Evolutionary conservation across 441 rosid species (phyloP).

Genomic region (Brassica hybrid): DNA sequence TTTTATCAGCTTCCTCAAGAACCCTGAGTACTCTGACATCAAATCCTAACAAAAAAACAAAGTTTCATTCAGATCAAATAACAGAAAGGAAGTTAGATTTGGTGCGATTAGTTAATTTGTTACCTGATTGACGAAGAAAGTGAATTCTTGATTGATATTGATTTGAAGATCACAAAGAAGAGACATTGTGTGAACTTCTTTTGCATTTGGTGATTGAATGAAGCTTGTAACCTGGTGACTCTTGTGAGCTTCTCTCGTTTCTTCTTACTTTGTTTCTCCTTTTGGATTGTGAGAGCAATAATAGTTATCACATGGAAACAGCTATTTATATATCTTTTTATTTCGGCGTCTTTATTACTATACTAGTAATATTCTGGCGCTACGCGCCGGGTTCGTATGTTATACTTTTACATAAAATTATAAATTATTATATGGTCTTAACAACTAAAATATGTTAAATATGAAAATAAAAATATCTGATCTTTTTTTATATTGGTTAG

Average conservation of each 20-base stretch:
- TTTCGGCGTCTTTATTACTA: not conserved
- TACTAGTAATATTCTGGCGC: too few relatives aligned
- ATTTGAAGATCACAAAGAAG: conserved; percentile 58
- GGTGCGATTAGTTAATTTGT: not conserved
- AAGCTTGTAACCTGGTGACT: not conserved
- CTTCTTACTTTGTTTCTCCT: conserved; percentile 25
- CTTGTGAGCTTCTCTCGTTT: conserved; percentile 28
- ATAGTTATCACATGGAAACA: conserved; percentile 42
- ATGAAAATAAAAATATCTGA: too few relatives aligned
- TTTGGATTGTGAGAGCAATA: conserved; percentile 41
- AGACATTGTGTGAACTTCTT: conserved; percentile 49
- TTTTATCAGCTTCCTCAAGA: conserved; percentile 59
- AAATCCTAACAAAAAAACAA: conserved; percentile 48
- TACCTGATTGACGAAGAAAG: conserved; percentile 71
- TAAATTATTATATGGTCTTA: too few relatives aligned
- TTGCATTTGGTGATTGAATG: conserved; percentile 48
- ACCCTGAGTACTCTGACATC: conserved; percentile 57
- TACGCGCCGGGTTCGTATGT: too few relatives aligned
- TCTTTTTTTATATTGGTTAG: too few relatives aligned
- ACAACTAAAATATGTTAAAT: too few relatives aligned
- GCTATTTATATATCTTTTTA: conserved; percentile 34
- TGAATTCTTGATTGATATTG: conserved; percentile 50
- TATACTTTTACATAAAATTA: too few relatives aligned
- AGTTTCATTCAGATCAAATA: conserved; percentile 14
- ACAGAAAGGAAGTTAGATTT: conserved; percentile 6